Percentiles rank a stretch among this genome's conserved stretches.
These are phyloP conservation scores for Durio zibethinus DNA, from an alignment of 345 rosid genomes.

Conservation along the genomic window DNA sequence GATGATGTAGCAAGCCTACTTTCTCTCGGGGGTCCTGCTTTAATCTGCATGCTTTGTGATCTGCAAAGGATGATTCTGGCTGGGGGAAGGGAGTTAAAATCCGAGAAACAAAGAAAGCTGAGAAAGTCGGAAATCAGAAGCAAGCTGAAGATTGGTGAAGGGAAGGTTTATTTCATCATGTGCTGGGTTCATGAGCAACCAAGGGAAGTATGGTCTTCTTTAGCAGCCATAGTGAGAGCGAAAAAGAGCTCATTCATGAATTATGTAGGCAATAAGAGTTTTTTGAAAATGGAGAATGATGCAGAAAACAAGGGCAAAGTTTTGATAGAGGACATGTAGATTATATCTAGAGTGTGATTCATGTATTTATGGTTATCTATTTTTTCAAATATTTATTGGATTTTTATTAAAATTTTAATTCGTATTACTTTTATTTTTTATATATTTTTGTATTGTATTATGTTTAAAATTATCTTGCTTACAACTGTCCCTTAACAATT, in stretches of 20 bases:
- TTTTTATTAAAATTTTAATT: no score
- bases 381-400: no score
- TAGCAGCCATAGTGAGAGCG: constrained; percentile 48
- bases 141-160: constrained; percentile 67
- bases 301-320: constrained; percentile 29
- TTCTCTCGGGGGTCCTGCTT: constrained; percentile 52
- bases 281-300: constrained; percentile 23
- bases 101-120: constrained; percentile 35
- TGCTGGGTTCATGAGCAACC: constrained; percentile 92
- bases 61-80: constrained; percentile 61
- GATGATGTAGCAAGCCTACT: constrained; percentile 52
- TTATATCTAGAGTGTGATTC: no score
- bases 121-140: constrained; percentile 47
- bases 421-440: no score
- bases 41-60: constrained; percentile 68
- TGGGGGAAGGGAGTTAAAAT: constrained; percentile 48
- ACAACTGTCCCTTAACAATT: not conserved
- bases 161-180: constrained; percentile 74
- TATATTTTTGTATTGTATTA: no score
- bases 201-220: constrained; percentile 52
- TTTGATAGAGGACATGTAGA: constrained; percentile 64
- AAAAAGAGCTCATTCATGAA: constrained; percentile 46
- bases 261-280: constrained; percentile 23
- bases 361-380: no score
- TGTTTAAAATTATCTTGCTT: no score